phyloP scores from a whole-genome alignment of 2,329 filamentous ascomycete species.

The Apiospora kogelbergensis region DNA sequence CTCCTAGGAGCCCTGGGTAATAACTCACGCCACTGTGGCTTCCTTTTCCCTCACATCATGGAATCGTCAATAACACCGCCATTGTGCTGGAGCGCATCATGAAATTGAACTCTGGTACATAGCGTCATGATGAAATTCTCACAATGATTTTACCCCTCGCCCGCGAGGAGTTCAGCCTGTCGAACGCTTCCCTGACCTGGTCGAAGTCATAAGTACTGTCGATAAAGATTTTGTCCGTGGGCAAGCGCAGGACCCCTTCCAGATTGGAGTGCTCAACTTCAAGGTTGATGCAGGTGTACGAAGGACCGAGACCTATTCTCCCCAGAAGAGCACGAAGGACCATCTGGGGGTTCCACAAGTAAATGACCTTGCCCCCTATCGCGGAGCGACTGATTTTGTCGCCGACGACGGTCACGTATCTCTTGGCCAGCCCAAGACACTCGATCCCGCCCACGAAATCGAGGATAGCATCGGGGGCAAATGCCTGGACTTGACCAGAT shows the following conservation, averaged over 20 bases:
- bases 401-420: conserved; percentile 9
- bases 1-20: too few relatives aligned
- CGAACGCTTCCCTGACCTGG: conserved; percentile 14
- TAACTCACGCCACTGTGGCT: too few relatives aligned
- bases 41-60: too few relatives aligned
- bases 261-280: neutral
- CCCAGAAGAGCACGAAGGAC: conserved; percentile 4
- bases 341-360: conserved; percentile 6
- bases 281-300: conserved; percentile 10
- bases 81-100: too few relatives aligned
- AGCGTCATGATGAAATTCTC: neutral
- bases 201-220: conserved; percentile 14
- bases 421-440: conserved; percentile 3
- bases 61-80: too few relatives aligned
- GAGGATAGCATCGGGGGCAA: conserved; percentile 8
- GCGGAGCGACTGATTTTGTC: conserved; percentile 2
- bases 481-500: neutral
- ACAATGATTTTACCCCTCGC: conserved; percentile 15
- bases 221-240: conserved; percentile 8
- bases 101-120: too few relatives aligned
- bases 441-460: conserved; percentile 12
- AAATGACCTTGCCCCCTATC: conserved; percentile 1
- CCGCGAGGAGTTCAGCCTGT: conserved; percentile 12
- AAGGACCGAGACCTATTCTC: conserved; percentile 1
- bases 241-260: neutral